Evolutionary conservation across 1,139 yeast genomes (phyloP), one percentile per base, ranked within the genome.

Genomic region (Blastobotrys persicus): DNA sequence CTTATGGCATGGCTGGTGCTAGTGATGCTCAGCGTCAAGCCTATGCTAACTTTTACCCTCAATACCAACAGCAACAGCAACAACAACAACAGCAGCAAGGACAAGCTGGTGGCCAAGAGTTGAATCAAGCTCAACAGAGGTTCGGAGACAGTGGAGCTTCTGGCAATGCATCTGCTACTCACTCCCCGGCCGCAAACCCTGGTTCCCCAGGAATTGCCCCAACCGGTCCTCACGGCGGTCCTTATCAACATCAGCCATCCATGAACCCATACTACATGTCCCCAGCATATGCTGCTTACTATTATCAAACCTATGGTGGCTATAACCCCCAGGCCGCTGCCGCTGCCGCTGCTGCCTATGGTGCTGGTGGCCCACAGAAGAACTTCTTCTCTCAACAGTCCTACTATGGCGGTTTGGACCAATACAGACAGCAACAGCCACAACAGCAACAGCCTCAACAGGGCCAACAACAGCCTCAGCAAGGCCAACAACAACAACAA

Each of bases 281-380:
- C 53, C 66, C 65, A 17, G 63, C 63, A 26, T 61, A 63, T 47
- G 65, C 65, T 33, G 63, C 62, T 44, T 60, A 59, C 47, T 63
- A 62, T 55, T 62, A 63, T 52, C 65, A 62, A 56, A 55, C 59
- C 43, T 61, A 58, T 48, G 63, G 62, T 13, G 60, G 58, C 13
- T 61, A 55, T 51, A 56, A 59, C 51, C 65, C 63, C 23, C 63
- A 56, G 41, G 59, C 57, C 9, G 57, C 56, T 17, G 53, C 52
- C 31, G 54, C 53, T n/a, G 57, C 55, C 28, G 60, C 63, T 19
- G 55, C 56, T 14, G 56, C 57, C 42, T 59, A 56, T 44, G 57
- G 51, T 16, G 52, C 52, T 20, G 53, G 47, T 20, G 46, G 34
- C 33, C 49, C 49, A 7, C 47, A 35, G 33, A 62, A 62, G 60